Conservation (phyloP, 352 stramenopile species). For the Phytophthora multivora region DNA sequence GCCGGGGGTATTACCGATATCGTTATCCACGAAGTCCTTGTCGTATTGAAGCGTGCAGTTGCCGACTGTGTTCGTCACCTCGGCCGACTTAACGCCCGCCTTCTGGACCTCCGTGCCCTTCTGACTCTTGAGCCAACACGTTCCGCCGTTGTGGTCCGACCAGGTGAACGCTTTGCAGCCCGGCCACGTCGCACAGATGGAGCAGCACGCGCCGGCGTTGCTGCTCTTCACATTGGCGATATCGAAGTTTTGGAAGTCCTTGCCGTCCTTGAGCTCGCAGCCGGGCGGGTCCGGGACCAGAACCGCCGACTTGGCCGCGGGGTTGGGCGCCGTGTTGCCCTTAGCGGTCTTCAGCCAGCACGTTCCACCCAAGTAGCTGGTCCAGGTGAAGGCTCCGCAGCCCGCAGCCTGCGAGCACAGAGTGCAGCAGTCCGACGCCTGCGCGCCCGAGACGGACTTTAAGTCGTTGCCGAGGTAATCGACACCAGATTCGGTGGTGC, state of each 20-base stretch:
- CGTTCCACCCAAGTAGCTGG: constrained; percentile 27
- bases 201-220: constrained; percentile 32
- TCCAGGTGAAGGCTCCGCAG: constrained; percentile 36
- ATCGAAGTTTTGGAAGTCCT: constrained; percentile 38
- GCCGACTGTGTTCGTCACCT: constrained; percentile 19
- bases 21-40: constrained; percentile 40
- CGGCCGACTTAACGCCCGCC: constrained; percentile 20
- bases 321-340: constrained; percentile 22
- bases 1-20: constrained; percentile 30
- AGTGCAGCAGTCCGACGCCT: constrained; percentile 31
- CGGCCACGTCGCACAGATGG: constrained; percentile 27
- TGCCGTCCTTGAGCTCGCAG: constrained; percentile 19
- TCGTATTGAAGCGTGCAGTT: constrained; percentile 27
- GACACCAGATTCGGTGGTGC: constrained; percentile 32
- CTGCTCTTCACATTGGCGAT: constrained; percentile 32
- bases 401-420: constrained; percentile 22
- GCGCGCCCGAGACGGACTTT: constrained; percentile 11
- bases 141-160: constrained; percentile 24
- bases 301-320: constrained; percentile 19
- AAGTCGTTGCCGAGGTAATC: constrained; percentile 61
- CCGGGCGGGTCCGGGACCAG: constrained; percentile 4
- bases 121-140: constrained; percentile 33
- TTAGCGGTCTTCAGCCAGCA: constrained; percentile 38
- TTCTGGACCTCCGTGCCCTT: constrained; percentile 15
- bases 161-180: constrained; percentile 34